phyloP scores from a whole-genome alignment of 257 asterid genomes.

The Anisodus acutangulus region DNA sequence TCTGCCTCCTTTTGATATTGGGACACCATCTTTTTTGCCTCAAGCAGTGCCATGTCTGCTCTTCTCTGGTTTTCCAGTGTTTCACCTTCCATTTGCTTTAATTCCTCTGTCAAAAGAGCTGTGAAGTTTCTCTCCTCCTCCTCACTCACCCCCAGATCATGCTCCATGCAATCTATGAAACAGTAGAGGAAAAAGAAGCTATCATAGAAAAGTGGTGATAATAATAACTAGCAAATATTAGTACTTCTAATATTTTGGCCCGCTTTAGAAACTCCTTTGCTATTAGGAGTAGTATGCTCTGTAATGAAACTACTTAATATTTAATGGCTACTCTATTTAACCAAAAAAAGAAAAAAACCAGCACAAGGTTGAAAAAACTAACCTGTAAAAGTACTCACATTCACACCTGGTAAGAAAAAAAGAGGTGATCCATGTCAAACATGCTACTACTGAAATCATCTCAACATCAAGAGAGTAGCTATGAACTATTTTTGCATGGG shows the following conservation, averaged over 20 bases:
- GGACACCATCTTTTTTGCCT: constrained; percentile 47
- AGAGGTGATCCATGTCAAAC: not conserved
- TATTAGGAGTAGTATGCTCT: not conserved
- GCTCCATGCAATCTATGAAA: constrained; percentile 32
- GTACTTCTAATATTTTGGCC: not conserved
- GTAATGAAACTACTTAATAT: not conserved
- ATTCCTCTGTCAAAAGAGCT: constrained; percentile 26
- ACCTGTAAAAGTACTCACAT: constrained; percentile 41
- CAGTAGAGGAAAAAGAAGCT: not conserved
- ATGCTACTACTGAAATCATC: not conserved
- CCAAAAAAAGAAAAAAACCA: not conserved
- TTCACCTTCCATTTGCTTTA: constrained; percentile 31
- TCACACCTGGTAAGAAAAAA: constrained; percentile 37
- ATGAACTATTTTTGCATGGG: not conserved
- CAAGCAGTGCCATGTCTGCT: constrained; percentile 32
- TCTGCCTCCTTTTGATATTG: constrained; percentile 62
- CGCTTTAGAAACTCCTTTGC: not conserved
- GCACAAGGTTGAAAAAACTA: not conserved
- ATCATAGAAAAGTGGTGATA: too few relatives aligned
- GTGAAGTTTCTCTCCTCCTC: constrained; percentile 31
- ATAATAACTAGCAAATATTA: not conserved
- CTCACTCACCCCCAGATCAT: constrained; percentile 33
- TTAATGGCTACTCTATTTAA: not conserved
- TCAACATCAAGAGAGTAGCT: not conserved
- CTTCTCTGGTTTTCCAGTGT: constrained; percentile 28